These are phyloP conservation scores for Pseudomonodictys pantanalensis DNA, from an alignment of 495 filamentous ascomycete genomes.

Conservation along the genomic window DNA sequence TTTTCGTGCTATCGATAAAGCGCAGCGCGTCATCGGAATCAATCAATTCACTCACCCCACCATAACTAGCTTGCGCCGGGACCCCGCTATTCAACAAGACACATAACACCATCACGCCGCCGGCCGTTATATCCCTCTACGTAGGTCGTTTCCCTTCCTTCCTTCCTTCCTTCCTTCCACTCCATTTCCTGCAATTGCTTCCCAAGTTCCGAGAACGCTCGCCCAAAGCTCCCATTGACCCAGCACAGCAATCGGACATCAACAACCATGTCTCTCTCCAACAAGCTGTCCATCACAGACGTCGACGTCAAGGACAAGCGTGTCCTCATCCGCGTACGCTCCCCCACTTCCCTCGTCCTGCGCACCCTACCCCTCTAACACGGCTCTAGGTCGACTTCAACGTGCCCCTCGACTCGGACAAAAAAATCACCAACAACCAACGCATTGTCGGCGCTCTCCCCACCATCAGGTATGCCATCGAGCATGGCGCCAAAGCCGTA, in stretches of 20 bases:
- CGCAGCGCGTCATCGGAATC: no score
- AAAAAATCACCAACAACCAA: conserved; percentile 96
- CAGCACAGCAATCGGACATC: not conserved
- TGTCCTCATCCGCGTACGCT: conserved; percentile 88
- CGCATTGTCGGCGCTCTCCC: conserved; percentile 96
- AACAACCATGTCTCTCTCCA: conserved; percentile 88
- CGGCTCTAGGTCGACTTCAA: conserved; percentile 95
- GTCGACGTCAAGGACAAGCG: conserved; percentile 97
- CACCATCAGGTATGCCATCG: conserved; percentile 96
- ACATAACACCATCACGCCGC: no score
- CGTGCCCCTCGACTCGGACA: conserved; percentile 85
- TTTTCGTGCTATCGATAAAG: no score
- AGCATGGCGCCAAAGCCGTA: conserved; percentile 90
- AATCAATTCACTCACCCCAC: no score
- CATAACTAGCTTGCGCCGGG: no score
- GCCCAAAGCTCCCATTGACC: conserved; percentile 8
- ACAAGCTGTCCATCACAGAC: conserved; percentile 94
- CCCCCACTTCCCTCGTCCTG: conserved; percentile 3
- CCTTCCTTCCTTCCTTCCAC: not conserved
- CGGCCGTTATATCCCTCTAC: no score
- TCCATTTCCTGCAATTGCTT: not conserved
- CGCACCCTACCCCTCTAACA: not conserved
- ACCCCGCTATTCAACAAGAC: no score
- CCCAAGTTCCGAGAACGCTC: not conserved
- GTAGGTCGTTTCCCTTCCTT: not conserved